These are phyloP conservation scores for Cyanidioschyzon merolae DNA, from an alignment of 23 red algal genomes.

Conservation along the genomic window DNA sequence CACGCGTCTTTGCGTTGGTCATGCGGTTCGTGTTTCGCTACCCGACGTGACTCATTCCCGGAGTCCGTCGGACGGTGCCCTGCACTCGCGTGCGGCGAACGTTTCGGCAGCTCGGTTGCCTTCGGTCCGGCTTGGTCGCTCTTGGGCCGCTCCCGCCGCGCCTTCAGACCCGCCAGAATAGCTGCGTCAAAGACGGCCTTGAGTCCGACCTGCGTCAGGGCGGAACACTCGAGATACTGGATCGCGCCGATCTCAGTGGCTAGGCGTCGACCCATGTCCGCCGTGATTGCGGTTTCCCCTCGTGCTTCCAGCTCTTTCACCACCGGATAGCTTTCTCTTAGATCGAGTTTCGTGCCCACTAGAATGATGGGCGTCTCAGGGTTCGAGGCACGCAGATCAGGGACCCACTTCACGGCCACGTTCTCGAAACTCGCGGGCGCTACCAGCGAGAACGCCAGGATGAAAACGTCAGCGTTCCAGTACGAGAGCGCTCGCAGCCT, in stretches of 20 bases:
- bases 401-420: slow-evolving; percentile 69
- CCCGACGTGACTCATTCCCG: not conserved
- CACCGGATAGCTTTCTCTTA: slow-evolving; percentile 56
- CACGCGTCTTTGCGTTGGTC: not conserved
- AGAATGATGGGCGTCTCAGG: slow-evolving; percentile 77
- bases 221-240: slow-evolving; percentile 80
- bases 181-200: slow-evolving; percentile 98
- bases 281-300: slow-evolving; percentile 47
- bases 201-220: slow-evolving; percentile 82
- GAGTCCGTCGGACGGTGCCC: not conserved
- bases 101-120: not conserved
- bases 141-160: not conserved
- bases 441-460: slow-evolving; percentile 84
- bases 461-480: slow-evolving; percentile 76
- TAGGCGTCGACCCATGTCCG: slow-evolving; percentile 55
- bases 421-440: slow-evolving; percentile 70
- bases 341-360: slow-evolving; percentile 87
- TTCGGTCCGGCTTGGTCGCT: not conserved
- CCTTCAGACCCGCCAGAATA: slow-evolving; percentile 20
- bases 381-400: slow-evolving; percentile 57
- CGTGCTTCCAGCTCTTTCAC: slow-evolving; percentile 45
- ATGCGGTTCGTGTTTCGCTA: not conserved
- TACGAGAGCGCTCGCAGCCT: slow-evolving; percentile 80
- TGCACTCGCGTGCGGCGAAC: not conserved
- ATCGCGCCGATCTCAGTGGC: slow-evolving; percentile 55